Conservation (phyloP, 2,329 filamentous ascomycete genomes). For the Dendrostoma leiphaemia region DNA sequence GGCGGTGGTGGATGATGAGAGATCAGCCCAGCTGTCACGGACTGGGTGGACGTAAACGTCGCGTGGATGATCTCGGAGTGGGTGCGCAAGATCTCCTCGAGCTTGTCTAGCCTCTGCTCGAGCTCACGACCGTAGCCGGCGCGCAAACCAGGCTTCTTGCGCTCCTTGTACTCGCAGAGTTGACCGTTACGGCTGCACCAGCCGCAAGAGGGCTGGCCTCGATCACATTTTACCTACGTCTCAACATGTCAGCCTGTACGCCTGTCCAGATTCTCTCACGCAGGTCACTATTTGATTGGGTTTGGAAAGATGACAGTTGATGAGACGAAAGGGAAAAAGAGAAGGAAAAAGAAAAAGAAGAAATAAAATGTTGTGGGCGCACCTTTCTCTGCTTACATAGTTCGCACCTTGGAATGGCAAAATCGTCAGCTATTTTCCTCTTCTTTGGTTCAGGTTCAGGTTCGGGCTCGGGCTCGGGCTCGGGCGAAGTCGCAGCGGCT, state of each 20-base stretch:
- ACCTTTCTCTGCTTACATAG: conserved; percentile 81
- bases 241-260: not conserved
- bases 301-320: not conserved
- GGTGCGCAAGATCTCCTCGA: conserved; percentile 63
- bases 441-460: conserved; percentile 18
- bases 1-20: conserved; percentile 28
- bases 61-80: conserved; percentile 67
- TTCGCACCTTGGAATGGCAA: conserved; percentile 57
- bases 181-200: conserved; percentile 66
- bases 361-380: conserved; percentile 11
- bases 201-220: conserved; percentile 69
- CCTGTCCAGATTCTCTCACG: not conserved
- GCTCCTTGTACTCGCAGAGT: conserved; percentile 65
- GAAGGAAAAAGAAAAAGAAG: conserved; percentile 14
- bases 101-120: conserved; percentile 68
- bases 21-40: conserved; percentile 19
- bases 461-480: too few relatives aligned
- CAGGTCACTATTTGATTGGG: not conserved
- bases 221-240: conserved; percentile 68
- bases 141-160: conserved; percentile 64
- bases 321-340: not conserved
- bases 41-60: conserved; percentile 41
- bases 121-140: conserved; percentile 71
- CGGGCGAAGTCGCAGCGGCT: conserved; percentile 16
- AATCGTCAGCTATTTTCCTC: conserved; percentile 34